phyloP scores from a whole-genome alignment of 2,329 filamentous ascomycete genomes.

The Sarocladiaceae sp. region DNA sequence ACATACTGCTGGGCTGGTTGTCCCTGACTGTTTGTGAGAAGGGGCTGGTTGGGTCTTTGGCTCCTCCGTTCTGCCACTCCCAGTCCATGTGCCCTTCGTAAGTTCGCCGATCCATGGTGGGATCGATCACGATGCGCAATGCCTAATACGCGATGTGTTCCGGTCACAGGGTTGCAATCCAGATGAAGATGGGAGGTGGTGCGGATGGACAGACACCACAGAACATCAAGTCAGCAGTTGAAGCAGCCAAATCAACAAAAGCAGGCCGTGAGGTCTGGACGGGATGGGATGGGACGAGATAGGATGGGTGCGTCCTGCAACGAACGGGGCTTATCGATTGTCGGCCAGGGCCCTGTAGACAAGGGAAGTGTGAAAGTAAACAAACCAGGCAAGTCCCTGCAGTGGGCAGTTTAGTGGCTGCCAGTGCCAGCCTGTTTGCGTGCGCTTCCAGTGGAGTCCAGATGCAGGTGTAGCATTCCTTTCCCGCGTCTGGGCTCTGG shows the following conservation, averaged over 20 bases:
- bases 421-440: background rate
- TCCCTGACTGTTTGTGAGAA: slow-evolving; percentile 47
- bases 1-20: slow-evolving; percentile 16
- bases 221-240: no score
- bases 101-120: slow-evolving; percentile 46
- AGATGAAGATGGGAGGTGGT: background rate
- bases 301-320: background rate
- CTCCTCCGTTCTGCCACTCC: slow-evolving; percentile 54
- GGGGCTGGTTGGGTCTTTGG: slow-evolving; percentile 55
- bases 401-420: no score
- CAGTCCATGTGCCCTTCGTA: slow-evolving; percentile 61
- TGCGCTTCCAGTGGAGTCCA: background rate
- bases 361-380: no score
- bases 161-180: background rate
- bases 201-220: no score
- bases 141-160: no score
- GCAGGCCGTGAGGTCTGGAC: background rate
- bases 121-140: no score
- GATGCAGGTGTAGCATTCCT: slow-evolving; percentile 8
- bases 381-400: slow-evolving; percentile 6
- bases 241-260: no score
- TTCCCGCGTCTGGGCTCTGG: no score
- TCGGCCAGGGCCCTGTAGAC: background rate
- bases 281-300: background rate
- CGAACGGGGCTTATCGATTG: slow-evolving; percentile 5